These are phyloP conservation scores for Dimargaris xerosporica DNA, from an alignment of 192 early-diverging fungal genomes.

Conservation along the genomic window DNA sequence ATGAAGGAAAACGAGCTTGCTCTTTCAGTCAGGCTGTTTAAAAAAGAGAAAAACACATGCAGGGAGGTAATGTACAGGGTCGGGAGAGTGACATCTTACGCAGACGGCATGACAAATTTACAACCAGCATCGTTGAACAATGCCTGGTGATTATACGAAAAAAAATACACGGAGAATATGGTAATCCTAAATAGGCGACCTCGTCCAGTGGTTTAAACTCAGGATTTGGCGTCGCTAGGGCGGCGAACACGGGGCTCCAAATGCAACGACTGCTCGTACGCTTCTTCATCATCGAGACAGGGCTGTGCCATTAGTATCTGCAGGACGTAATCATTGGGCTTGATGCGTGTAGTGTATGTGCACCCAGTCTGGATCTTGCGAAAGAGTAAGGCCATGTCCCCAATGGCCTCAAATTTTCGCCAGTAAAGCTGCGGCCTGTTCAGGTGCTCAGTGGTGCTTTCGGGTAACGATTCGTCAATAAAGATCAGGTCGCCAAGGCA, in stretches of 20 bases:
- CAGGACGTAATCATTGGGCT: background rate
- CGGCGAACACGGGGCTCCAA: background rate
- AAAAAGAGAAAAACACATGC: no score
- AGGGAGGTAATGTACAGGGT: no score
- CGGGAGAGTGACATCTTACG: no score
- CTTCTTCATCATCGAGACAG: slow-evolving; percentile 5
- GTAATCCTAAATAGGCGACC: no score
- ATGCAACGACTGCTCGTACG: background rate
- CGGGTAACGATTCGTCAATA: slow-evolving; percentile 1
- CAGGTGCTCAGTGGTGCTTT: background rate
- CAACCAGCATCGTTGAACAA: no score
- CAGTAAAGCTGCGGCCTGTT: background rate
- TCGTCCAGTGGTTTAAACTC: no score
- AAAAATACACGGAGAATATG: no score
- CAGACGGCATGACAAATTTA: no score
- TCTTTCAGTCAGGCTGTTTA: no score
- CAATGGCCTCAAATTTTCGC: slow-evolving; percentile 7
- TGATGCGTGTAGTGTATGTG: background rate
- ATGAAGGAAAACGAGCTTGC: no score
- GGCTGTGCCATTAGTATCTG: background rate
- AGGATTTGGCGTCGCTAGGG: background rate
- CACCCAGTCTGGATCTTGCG: background rate
- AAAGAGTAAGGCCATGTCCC: slow-evolving; percentile 2
- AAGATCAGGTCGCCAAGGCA: background rate
- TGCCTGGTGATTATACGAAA: no score